Percentiles rank a stretch among this genome's conserved stretches.
These are phyloP conservation scores for Candida ortonii DNA, from an alignment of 805 yeast species.

Conservation along the genomic window DNA sequence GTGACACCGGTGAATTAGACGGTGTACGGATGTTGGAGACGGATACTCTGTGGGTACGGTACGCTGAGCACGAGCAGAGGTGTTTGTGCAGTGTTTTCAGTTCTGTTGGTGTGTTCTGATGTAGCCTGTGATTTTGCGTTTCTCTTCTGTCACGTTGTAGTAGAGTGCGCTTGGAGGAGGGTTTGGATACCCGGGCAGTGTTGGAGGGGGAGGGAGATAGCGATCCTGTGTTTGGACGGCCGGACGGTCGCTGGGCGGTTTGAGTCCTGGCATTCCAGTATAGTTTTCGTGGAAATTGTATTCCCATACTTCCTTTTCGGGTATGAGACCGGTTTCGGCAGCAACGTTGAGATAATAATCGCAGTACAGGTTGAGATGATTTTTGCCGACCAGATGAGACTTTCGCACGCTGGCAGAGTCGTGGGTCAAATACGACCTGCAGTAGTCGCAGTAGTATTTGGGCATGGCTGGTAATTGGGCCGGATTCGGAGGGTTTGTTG, in stretches of 20 bases:
- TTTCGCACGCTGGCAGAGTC: slow-evolving; percentile 85
- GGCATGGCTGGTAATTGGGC: slow-evolving; percentile 43
- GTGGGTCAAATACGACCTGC: slow-evolving; percentile 79
- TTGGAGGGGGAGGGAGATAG: slow-evolving; percentile 36
- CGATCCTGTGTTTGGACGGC: slow-evolving; percentile 18
- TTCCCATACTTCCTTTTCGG: slow-evolving; percentile 34
- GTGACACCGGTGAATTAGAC: too few species aligned
- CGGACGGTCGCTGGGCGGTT: slow-evolving; percentile 9
- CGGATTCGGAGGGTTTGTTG: too few species aligned
- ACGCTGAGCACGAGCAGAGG: too few species aligned
- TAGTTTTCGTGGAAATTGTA: slow-evolving; percentile 37
- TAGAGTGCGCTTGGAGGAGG: slow-evolving; percentile 36
- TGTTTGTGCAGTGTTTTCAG: too few species aligned
- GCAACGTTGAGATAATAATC: slow-evolving; percentile 61
- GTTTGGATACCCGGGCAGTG: slow-evolving; percentile 30
- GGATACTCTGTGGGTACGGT: too few species aligned
- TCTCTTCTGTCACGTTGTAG: slow-evolving; percentile 22
- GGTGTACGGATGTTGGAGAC: too few species aligned
- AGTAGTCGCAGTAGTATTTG: slow-evolving; percentile 79
- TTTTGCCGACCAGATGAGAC: slow-evolving; percentile 73
- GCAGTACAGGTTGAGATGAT: slow-evolving; percentile 68
- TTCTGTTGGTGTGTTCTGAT: slow-evolving; percentile 48
- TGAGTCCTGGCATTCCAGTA: slow-evolving; percentile 37
- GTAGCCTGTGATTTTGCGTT: slow-evolving; percentile 14
- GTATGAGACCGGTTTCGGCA: slow-evolving; percentile 19